A percentile compares a stretch with the other conserved stretches of the same genome.
These are phyloP conservation scores for Zanthoxylum bungeanum DNA, from an alignment of 345 rosid species.

Conservation along the genomic window DNA sequence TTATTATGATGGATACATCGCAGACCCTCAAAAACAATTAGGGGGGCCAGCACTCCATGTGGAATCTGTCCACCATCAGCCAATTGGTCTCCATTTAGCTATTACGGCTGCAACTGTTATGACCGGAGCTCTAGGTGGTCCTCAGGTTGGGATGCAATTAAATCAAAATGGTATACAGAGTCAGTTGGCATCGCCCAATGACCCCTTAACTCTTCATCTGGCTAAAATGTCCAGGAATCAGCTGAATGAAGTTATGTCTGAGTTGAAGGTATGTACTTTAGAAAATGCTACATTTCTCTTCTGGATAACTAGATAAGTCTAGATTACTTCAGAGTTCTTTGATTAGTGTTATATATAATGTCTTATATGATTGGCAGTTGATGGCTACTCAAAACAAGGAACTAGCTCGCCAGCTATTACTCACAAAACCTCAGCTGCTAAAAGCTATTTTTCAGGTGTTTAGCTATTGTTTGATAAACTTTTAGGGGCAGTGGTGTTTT, in stretches of 20 bases:
- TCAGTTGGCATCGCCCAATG: conserved; percentile 55
- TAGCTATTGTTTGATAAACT: conserved; percentile 5
- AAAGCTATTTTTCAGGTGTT: conserved; percentile 91
- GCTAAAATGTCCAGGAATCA: conserved; percentile 90
- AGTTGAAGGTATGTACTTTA: conserved; percentile 58
- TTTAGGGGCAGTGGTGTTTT: background rate
- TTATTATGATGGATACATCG: conserved; percentile 11
- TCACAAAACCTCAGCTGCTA: conserved; percentile 65
- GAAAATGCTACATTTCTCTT: background rate
- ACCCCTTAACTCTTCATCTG: conserved; percentile 87
- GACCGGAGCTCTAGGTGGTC: conserved; percentile 79
- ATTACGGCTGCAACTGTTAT: conserved; percentile 69
- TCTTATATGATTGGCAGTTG: conserved; percentile 41
- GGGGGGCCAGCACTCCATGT: too few relatives aligned
- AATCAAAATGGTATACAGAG: conserved; percentile 47
- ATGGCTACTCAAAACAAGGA: conserved; percentile 77
- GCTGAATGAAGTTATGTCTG: conserved; percentile 69
- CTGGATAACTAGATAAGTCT: conserved; percentile 6
- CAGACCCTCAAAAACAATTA: too few relatives aligned
- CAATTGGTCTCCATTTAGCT: conserved; percentile 85
- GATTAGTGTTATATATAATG: background rate
- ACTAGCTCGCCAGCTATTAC: conserved; percentile 70
- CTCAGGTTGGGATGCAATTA: conserved; percentile 50
- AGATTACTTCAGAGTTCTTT: background rate
- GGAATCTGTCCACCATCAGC: too few relatives aligned